Evolutionary conservation across 1,284 basidiomycete genomes (phyloP).

Genomic region (Ceratobasidium sp.): DNA sequence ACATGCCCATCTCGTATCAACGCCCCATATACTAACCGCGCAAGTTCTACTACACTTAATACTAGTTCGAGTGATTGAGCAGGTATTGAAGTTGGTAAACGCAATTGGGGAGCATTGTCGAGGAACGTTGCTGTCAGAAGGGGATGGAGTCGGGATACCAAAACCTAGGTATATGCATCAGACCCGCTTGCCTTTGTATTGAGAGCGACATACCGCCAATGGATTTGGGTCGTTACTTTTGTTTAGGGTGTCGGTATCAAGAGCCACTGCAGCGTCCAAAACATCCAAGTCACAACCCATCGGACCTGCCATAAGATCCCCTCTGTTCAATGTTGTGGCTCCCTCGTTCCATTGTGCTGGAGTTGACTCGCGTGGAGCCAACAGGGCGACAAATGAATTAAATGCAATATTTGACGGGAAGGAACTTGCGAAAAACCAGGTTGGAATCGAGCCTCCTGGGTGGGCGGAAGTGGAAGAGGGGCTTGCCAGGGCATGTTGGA

Average conservation of each 20-base stretch:
- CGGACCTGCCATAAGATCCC: conserved; percentile 12
- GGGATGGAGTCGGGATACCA: conserved; percentile 65
- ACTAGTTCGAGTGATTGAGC: conserved; percentile 64
- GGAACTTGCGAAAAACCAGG: conserved; percentile 47
- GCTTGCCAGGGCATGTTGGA: conserved; percentile 43
- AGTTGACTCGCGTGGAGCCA: conserved; percentile 13
- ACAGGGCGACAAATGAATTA: conserved; percentile 43
- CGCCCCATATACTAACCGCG: conserved; percentile 67
- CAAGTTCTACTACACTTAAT: conserved; percentile 64
- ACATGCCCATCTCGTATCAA: conserved; percentile 54
- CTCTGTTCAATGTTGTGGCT: background rate
- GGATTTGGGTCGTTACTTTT: conserved; percentile 13
- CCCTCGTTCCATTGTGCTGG: background rate
- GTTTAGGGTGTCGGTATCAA: background rate
- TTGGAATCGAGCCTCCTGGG: conserved; percentile 14
- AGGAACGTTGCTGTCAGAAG: conserved; percentile 81
- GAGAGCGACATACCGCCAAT: conserved; percentile 39
- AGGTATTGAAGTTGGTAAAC: conserved; percentile 65
- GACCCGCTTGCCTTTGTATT: background rate
- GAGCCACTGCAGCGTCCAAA: conserved; percentile 45
- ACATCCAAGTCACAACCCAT: conserved; percentile 21
- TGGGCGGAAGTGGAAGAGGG: background rate
- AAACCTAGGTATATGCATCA: conserved; percentile 20
- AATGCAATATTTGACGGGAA: conserved; percentile 46
- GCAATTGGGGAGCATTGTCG: conserved; percentile 77